These are phyloP conservation scores for Evernia prunastri DNA, from an alignment of 495 filamentous ascomycete genomes.

Conservation along the genomic window DNA sequence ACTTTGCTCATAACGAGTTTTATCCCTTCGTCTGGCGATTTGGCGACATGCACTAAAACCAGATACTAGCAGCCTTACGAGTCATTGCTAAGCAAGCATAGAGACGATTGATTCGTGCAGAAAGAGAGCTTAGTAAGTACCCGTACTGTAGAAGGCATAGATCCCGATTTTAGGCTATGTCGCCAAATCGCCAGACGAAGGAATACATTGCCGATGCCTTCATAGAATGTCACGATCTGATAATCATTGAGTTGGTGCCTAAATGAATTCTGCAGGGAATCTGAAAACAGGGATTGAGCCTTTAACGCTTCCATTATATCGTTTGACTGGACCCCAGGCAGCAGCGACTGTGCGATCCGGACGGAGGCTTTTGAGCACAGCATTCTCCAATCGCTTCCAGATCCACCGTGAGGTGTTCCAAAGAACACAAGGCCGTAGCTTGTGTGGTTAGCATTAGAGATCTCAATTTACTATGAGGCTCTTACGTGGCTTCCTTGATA, in stretches of 20 bases:
- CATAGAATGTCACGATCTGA: slow-evolving; percentile 19
- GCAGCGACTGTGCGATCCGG: slow-evolving; percentile 3
- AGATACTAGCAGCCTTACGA: no score
- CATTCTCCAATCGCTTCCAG: background rate
- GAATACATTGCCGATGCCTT: slow-evolving; percentile 15
- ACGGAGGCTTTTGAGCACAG: background rate
- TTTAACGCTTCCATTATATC: slow-evolving; percentile 19
- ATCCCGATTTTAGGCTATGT: no score
- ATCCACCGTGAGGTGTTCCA: slow-evolving; percentile 16
- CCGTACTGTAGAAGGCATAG: no score
- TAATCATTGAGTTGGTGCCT: slow-evolving; percentile 19
- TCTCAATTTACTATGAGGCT: background rate
- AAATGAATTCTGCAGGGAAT: slow-evolving; percentile 9
- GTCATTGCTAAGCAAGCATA: no score
- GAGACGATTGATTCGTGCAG: no score
- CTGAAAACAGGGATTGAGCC: slow-evolving; percentile 13
- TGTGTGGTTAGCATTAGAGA: background rate
- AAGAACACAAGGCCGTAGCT: slow-evolving; percentile 18
- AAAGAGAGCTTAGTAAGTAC: background rate
- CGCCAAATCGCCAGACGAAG: no score
- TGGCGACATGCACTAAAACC: no score
- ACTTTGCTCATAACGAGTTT: no score
- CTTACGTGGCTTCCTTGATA: slow-evolving; percentile 13
- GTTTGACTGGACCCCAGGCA: slow-evolving; percentile 5
- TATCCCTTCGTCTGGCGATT: no score